Percentiles rank a stretch among this genome's conserved stretches.
phyloP scores from a whole-genome alignment of 1,139 yeast genomes.

The Saccharomycopsis crataegensis region DNA sequence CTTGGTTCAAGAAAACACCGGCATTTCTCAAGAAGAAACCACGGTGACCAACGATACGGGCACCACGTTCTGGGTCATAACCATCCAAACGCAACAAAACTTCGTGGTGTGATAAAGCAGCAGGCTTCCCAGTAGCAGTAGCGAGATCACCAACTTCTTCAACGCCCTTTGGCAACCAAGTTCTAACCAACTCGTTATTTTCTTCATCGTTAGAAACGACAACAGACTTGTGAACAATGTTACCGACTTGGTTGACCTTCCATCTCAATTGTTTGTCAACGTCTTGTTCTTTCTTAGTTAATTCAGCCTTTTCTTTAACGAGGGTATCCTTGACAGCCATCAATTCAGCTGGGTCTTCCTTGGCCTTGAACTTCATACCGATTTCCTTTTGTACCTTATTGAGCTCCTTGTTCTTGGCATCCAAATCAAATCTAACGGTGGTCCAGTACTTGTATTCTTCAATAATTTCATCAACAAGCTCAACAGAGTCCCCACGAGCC shows the following conservation, averaged over 20 bases:
- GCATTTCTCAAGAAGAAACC: slow-evolving; percentile 92
- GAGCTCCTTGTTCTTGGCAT: slow-evolving; percentile 77
- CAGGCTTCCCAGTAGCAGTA: slow-evolving; percentile 67
- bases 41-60: slow-evolving; percentile 95
- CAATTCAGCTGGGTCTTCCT: slow-evolving; percentile 86
- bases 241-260: slow-evolving; percentile 88
- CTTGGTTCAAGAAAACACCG: slow-evolving; percentile 97
- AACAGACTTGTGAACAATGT: slow-evolving; percentile 87
- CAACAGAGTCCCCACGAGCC: slow-evolving; percentile 93
- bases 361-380: slow-evolving; percentile 85
- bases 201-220: slow-evolving; percentile 85
- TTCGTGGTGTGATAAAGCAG: slow-evolving; percentile 90
- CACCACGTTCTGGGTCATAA: slow-evolving; percentile 98
- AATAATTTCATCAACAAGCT: slow-evolving; percentile 91
- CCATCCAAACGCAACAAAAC: slow-evolving; percentile 91
- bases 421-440: slow-evolving; percentile 83
- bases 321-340: slow-evolving; percentile 73
- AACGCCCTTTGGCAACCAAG: slow-evolving; percentile 72
- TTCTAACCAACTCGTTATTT: slow-evolving; percentile 77
- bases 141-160: slow-evolving; percentile 55
- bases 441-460: slow-evolving; percentile 90
- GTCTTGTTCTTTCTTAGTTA: slow-evolving; percentile 62
- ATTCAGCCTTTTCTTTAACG: slow-evolving; percentile 58
- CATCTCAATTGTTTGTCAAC: slow-evolving; percentile 68
- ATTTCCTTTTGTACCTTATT: slow-evolving; percentile 88